Evolutionary conservation across 345 rosid genomes (phyloP).

Genomic region (Lenwebbia sp.): DNA sequence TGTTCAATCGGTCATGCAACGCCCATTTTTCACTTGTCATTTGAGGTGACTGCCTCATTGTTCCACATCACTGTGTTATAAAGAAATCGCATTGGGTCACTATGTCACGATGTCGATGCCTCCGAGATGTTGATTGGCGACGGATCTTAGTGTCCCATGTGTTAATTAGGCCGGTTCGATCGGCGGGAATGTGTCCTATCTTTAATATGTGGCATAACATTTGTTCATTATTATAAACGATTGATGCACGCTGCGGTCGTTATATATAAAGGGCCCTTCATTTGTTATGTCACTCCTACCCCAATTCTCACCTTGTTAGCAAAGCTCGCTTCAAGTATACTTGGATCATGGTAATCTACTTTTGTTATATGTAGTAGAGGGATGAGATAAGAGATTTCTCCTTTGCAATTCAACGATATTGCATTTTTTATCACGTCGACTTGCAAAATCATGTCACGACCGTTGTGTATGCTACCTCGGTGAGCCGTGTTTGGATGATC

Average conservation of each 20-base stretch:
- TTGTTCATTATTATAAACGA: background rate
- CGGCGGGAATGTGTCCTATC: background rate
- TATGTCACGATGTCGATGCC: background rate
- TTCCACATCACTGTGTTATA: background rate
- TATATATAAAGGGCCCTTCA: background rate
- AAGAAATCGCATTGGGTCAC: background rate
- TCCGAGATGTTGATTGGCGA: background rate
- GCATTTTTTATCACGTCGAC: background rate
- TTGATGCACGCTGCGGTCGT: background rate
- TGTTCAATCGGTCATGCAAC: no score
- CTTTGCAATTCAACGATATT: background rate
- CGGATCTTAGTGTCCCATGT: background rate
- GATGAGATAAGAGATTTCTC: background rate
- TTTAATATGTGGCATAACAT: background rate
- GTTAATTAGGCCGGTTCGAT: background rate
- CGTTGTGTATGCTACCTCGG: background rate
- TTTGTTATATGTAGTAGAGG: background rate
- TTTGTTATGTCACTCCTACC: background rate
- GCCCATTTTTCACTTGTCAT: background rate
- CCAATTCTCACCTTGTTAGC: background rate
- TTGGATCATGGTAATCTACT: background rate
- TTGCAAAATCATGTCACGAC: background rate
- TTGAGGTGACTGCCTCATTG: background rate
- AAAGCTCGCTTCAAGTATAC: background rate
- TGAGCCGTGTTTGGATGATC: background rate